Evolutionary conservation across 805 yeast genomes (phyloP), one percentile per base, ranked within the genome.

Genomic region (Cyberlindnera amylophila): DNA sequence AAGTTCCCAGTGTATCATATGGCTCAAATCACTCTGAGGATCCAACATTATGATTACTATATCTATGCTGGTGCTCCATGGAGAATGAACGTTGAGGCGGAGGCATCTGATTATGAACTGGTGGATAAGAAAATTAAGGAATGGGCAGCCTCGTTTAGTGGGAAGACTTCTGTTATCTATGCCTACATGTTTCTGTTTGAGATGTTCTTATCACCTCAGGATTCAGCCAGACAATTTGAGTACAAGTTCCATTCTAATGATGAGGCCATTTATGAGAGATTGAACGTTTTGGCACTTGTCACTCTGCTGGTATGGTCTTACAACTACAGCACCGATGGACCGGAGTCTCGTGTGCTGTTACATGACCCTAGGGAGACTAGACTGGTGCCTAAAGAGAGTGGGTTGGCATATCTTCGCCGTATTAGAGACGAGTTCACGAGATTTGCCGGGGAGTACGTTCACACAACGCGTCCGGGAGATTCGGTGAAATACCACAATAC

Each of bases 31-130:
- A 75, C 80, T 34, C 74, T 86, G 57, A 77, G 86, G 39, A 73
- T 83, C 23, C 81, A 85, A 42, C 87, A 85, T 49, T 81, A 84
- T 60, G 95, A 87, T 60, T 77, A 85, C 44, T 84, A 84, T 41
- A 81, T 85, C 5, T 82, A 70, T 59, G 82, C 90, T 2, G 96
- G 96, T 1, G 85, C 88, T 7, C 93, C 93, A 1, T 77, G 83
- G 64, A 74, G 89, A 53, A 81, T 84, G 81, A 84, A 77, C 53
- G 87, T 81, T 28, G 68, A 67, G 30, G 79, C 84, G 10, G 75
- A 77, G 6, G 64, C 66, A 9, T 57, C 65, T 1, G 81, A 77
- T 44, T 72, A 77, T 49, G 70, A 70, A 17, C 64, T 69, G 3
- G 78, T 76, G 11, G 66, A 70, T 31, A 63, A 63, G 12, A 66